A percentile compares a stretch with the other conserved stretches of the same genome.
These are phyloP conservation scores for Aspergillus wentii DNA, from an alignment of 495 filamentous ascomycete species.

Conservation along the genomic window DNA sequence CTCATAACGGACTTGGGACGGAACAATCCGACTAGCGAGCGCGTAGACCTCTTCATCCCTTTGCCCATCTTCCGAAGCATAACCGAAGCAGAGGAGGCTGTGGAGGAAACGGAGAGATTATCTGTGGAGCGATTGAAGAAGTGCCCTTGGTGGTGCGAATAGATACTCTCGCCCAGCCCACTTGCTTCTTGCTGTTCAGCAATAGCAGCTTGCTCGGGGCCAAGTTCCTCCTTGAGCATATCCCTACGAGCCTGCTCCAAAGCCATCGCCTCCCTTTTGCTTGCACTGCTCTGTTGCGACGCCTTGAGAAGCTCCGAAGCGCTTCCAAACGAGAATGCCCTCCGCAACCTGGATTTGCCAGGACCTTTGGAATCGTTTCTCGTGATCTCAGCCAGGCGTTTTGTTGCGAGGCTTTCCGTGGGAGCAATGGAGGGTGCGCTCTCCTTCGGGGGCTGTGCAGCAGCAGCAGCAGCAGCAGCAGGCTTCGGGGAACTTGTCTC, in stretches of 20 bases:
- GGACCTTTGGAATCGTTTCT: slow-evolving; percentile 68
- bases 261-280: slow-evolving; percentile 48
- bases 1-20: slow-evolving; percentile 89
- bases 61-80: slow-evolving; percentile 99
- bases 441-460: too few species aligned
- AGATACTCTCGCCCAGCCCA: slow-evolving; percentile 90
- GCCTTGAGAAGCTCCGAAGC: slow-evolving; percentile 83
- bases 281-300: slow-evolving; percentile 59
- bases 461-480: slow-evolving; percentile 11
- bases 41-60: slow-evolving; percentile 86
- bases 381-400: slow-evolving; percentile 74
- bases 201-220: slow-evolving; percentile 85
- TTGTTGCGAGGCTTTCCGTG: slow-evolving; percentile 63
- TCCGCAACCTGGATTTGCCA: slow-evolving; percentile 80
- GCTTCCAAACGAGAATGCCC: slow-evolving; percentile 97
- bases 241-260: slow-evolving; percentile 68
- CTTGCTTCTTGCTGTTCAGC: slow-evolving; percentile 85
- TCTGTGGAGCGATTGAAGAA: slow-evolving; percentile 91
- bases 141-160: slow-evolving; percentile 72
- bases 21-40: slow-evolving; percentile 92
- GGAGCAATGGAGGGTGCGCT: slow-evolving; percentile 18
- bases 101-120: slow-evolving; percentile 94
- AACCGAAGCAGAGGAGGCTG: slow-evolving; percentile 93
- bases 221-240: slow-evolving; percentile 62
- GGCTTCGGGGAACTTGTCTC: slow-evolving; percentile 30